Conservation (phyloP, 1,284 basidiomycete species). For the Austroboletus olivaceoglutinosus region DNA sequence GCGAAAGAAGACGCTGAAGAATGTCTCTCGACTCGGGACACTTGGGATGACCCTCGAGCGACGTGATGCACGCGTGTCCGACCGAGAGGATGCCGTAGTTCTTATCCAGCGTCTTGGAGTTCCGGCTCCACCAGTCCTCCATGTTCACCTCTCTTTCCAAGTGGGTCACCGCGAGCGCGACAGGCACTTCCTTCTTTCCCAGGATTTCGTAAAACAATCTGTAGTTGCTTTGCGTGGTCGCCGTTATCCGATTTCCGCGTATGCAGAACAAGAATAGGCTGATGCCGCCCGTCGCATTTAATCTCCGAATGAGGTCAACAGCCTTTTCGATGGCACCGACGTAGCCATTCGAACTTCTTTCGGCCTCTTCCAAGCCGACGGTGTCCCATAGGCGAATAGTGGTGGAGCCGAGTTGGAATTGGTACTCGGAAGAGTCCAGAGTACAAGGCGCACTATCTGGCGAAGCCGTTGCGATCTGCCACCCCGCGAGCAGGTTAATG, state of each 20-base stretch:
- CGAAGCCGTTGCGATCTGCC: slow-evolving; percentile 25
- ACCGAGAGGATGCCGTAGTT: slow-evolving; percentile 18
- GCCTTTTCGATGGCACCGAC: slow-evolving; percentile 33
- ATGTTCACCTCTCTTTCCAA: slow-evolving; percentile 30
- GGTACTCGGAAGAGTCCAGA: slow-evolving; percentile 23
- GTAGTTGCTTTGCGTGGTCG: slow-evolving; percentile 30
- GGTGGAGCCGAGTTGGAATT: slow-evolving; percentile 19
- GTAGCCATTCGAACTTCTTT: slow-evolving; percentile 14
- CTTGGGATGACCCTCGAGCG: slow-evolving; percentile 19
- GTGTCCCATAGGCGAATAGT: slow-evolving; percentile 32
- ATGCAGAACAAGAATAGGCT: slow-evolving; percentile 35
- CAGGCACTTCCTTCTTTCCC: slow-evolving; percentile 31
- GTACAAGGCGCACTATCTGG: slow-evolving; percentile 29
- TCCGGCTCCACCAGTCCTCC: slow-evolving; percentile 34
- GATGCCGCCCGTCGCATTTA: slow-evolving; percentile 29
- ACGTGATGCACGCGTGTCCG: slow-evolving; percentile 31
- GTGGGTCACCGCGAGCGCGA: slow-evolving; percentile 32
- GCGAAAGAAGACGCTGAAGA: slow-evolving; percentile 15
- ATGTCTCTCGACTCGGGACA: slow-evolving; percentile 17
- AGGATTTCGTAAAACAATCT: slow-evolving; percentile 30
- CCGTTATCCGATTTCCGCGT: slow-evolving; percentile 29
- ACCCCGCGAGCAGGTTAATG: slow-evolving; percentile 31
- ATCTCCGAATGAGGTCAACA: slow-evolving; percentile 19
- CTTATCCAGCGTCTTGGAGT: slow-evolving; percentile 19
- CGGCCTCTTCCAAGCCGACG: slow-evolving; percentile 31